A percentile compares a stretch with the other conserved stretches of the same genome.
Evolutionary conservation across 352 stramenopile genomes (phyloP).

Genomic region (Halophytophthora polymorphica): DNA sequence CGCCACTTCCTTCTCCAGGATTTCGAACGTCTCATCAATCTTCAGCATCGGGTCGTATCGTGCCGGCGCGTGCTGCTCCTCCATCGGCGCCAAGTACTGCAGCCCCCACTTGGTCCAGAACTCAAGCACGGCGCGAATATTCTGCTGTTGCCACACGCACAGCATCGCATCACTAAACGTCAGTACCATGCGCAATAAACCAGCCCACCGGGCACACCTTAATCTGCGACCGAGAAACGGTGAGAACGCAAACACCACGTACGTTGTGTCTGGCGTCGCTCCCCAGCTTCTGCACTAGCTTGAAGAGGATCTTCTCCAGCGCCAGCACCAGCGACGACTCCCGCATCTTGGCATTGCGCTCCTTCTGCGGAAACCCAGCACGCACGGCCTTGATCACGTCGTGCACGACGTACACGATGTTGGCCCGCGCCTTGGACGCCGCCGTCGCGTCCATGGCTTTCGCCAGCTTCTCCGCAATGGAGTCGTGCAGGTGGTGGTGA

Average conservation of each 20-base stretch:
- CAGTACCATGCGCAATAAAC: too few relatives aligned
- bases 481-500: constrained; percentile 66
- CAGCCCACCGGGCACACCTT: too few relatives aligned
- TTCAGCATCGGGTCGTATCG: constrained; percentile 44
- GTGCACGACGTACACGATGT: constrained; percentile 82
- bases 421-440: constrained; percentile 64
- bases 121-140: constrained; percentile 72
- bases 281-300: constrained; percentile 58
- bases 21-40: constrained; percentile 63
- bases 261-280: constrained; percentile 62
- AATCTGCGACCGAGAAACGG: background rate
- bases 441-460: constrained; percentile 62
- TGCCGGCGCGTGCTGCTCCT: constrained; percentile 25
- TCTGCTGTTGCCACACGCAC: constrained; percentile 50
- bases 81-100: constrained; percentile 49
- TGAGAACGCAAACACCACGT: constrained; percentile 21
- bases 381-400: constrained; percentile 79
- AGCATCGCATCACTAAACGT: too few relatives aligned
- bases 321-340: constrained; percentile 61
- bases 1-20: constrained; percentile 51
- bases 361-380: constrained; percentile 60
- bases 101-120: constrained; percentile 84
- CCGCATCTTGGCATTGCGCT: constrained; percentile 76
- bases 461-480: constrained; percentile 67
- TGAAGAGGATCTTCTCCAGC: constrained; percentile 65